A percentile compares a stretch with the other conserved stretches of the same genome.
These are phyloP conservation scores for Rhynchospora tenuis DNA, from an alignment of 176 grass and related monocot species.

Conservation along the genomic window DNA sequence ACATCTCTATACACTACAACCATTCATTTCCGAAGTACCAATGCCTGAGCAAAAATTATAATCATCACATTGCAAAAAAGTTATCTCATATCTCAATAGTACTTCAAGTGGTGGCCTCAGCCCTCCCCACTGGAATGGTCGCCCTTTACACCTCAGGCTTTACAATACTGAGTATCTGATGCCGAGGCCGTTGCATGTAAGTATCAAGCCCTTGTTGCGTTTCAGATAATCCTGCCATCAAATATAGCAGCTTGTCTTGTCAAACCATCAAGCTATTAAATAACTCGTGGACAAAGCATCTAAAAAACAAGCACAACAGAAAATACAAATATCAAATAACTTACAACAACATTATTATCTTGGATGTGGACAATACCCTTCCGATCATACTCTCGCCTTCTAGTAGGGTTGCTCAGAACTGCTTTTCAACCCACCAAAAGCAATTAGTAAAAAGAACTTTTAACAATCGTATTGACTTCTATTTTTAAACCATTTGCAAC, in stretches of 20 bases:
- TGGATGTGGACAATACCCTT: slow-evolving; percentile 65
- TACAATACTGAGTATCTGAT: slow-evolving; percentile 66
- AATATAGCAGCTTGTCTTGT: not conserved
- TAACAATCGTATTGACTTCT: not conserved
- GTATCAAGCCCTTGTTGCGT: slow-evolving; percentile 85
- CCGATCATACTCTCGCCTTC: slow-evolving; percentile 73
- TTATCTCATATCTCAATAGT: not conserved
- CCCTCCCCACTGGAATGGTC: not conserved
- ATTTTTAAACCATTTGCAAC: slow-evolving; percentile 1
- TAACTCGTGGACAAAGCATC: not conserved
- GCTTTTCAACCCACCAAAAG: slow-evolving; percentile 21
- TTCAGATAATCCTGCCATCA: slow-evolving; percentile 82
- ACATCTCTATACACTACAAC: slow-evolving; percentile 20
- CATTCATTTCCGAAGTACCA: slow-evolving; percentile 12
- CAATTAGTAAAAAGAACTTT: not conserved
- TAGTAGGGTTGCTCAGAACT: slow-evolving; percentile 90
- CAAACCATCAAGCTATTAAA: not conserved
- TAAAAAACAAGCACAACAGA: not conserved
- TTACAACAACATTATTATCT: slow-evolving; percentile 74
- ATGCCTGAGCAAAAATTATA: not conserved
- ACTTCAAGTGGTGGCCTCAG: not conserved
- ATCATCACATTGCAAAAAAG: not conserved
- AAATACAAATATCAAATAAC: not conserved
- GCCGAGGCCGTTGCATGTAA: slow-evolving; percentile 94
- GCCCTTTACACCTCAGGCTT: slow-evolving; percentile 5